A percentile compares a stretch with the other conserved stretches of the same genome.
Conservation (phyloP, 2,329 filamentous ascomycete species). For the Cladosporium sp. region DNA sequence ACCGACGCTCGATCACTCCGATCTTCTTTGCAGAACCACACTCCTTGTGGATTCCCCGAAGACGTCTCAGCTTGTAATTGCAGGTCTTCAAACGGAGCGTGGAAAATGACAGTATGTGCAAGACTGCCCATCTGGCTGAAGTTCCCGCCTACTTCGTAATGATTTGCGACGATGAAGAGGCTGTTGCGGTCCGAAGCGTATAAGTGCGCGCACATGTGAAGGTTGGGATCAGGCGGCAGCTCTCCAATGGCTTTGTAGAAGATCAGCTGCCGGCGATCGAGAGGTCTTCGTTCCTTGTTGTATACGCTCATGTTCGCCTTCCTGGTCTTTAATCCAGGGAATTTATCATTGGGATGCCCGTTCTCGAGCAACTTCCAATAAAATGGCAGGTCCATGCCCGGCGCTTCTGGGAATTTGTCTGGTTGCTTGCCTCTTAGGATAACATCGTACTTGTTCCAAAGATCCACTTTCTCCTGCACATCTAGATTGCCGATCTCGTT, state of each 20-base stretch:
- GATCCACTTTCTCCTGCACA: slow-evolving; percentile 32
- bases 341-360: slow-evolving; percentile 36
- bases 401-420: slow-evolving; percentile 30
- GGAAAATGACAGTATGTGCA: slow-evolving; percentile 47
- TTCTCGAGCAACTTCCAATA: slow-evolving; percentile 32
- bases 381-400: slow-evolving; percentile 34
- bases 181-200: slow-evolving; percentile 56
- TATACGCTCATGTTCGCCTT: slow-evolving; percentile 52
- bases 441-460: slow-evolving; percentile 33
- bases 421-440: slow-evolving; percentile 33
- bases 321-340: slow-evolving; percentile 44
- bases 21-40: slow-evolving; percentile 49
- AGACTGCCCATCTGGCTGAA: slow-evolving; percentile 45
- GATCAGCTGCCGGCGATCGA: slow-evolving; percentile 40
- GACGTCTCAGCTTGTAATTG: slow-evolving; percentile 29
- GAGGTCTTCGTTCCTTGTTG: slow-evolving; percentile 37
- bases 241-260: slow-evolving; percentile 44
- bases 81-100: slow-evolving; percentile 38
- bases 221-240: slow-evolving; percentile 41
- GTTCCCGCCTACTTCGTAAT: slow-evolving; percentile 39
- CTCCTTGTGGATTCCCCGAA: slow-evolving; percentile 19
- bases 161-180: slow-evolving; percentile 49
- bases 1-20: slow-evolving; percentile 42
- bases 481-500: slow-evolving; percentile 34
- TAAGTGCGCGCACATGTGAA: slow-evolving; percentile 55